These are phyloP conservation scores for Fusarium longipes DNA, from an alignment of 2,329 filamentous ascomycete genomes.

Conservation along the genomic window DNA sequence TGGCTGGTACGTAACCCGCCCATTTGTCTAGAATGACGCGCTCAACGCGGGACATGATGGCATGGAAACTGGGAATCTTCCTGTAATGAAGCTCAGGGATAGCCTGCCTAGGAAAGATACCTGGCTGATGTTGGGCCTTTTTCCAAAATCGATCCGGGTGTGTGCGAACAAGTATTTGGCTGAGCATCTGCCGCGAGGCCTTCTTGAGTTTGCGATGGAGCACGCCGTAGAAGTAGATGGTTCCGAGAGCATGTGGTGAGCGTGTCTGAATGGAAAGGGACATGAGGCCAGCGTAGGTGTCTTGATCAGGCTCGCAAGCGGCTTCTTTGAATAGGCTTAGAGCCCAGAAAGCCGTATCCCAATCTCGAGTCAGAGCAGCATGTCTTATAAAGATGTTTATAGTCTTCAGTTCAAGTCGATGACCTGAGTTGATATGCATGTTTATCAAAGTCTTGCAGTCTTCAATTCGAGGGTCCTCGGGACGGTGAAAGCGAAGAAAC, in stretches of 20 bases:
- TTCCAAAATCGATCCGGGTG: slow-evolving; percentile 46
- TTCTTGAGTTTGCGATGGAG: slow-evolving; percentile 48
- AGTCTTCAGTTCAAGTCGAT: slow-evolving; percentile 47
- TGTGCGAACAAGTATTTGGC: slow-evolving; percentile 43
- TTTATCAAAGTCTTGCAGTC: slow-evolving; percentile 48
- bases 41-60: slow-evolving; percentile 47
- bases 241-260: slow-evolving; percentile 48
- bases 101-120: slow-evolving; percentile 47
- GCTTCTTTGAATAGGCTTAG: slow-evolving; percentile 37
- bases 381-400: slow-evolving; percentile 55
- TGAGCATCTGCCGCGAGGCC: slow-evolving; percentile 41
- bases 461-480: slow-evolving; percentile 34
- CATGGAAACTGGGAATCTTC: slow-evolving; percentile 31
- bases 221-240: slow-evolving; percentile 50
- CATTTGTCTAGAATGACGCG: slow-evolving; percentile 48
- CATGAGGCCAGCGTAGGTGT: slow-evolving; percentile 55
- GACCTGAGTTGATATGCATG: slow-evolving; percentile 39
- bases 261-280: slow-evolving; percentile 50
- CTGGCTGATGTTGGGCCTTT: slow-evolving; percentile 33
- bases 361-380: slow-evolving; percentile 45
- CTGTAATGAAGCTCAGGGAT: slow-evolving; percentile 32
- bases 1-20: slow-evolving; percentile 46
- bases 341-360: slow-evolving; percentile 50
- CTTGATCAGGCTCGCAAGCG: slow-evolving; percentile 43
- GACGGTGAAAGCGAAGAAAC: slow-evolving; percentile 54